Conservation (phyloP, 2,329 filamentous ascomycete genomes). For the Ilyonectria mors-panacis region DNA sequence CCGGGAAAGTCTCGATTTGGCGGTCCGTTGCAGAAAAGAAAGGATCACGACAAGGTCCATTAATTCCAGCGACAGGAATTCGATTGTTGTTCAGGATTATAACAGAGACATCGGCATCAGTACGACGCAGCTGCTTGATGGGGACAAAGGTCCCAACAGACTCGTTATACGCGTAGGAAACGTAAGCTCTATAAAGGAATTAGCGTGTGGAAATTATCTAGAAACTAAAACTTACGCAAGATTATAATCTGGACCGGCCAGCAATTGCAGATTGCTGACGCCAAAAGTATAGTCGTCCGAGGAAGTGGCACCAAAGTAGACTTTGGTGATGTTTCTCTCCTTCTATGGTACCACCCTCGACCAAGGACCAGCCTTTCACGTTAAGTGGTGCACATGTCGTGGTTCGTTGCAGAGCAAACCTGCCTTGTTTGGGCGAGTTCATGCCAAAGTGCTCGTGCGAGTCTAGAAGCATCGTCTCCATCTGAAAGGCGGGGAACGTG, state of each 20-base stretch:
- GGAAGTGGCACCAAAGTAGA: conserved; percentile 9
- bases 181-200: background rate
- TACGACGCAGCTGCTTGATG: conserved; percentile 1
- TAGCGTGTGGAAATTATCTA: background rate
- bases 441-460: conserved; percentile 14
- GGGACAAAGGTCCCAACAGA: conserved; percentile 7
- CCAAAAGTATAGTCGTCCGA: conserved; percentile 7
- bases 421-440: conserved; percentile 8
- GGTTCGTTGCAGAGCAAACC: conserved; percentile 1
- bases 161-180: background rate
- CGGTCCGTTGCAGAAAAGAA: conserved; percentile 18
- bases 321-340: conserved; percentile 12
- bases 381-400: conserved; percentile 11
- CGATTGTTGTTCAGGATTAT: conserved; percentile 17
- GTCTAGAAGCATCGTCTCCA: conserved; percentile 9
- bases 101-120: conserved; percentile 9
- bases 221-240: background rate
- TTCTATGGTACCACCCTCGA: background rate
- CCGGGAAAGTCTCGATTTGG: background rate
- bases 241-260: background rate
- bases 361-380: conserved; percentile 2
- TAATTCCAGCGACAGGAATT: background rate
- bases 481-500: conserved; percentile 3
- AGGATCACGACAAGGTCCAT: conserved; percentile 10
- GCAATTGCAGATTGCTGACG: conserved; percentile 9